These are phyloP conservation scores for Nicotiana tomentosiformis DNA, from an alignment of 257 asterid genomes.

Conservation along the genomic window DNA sequence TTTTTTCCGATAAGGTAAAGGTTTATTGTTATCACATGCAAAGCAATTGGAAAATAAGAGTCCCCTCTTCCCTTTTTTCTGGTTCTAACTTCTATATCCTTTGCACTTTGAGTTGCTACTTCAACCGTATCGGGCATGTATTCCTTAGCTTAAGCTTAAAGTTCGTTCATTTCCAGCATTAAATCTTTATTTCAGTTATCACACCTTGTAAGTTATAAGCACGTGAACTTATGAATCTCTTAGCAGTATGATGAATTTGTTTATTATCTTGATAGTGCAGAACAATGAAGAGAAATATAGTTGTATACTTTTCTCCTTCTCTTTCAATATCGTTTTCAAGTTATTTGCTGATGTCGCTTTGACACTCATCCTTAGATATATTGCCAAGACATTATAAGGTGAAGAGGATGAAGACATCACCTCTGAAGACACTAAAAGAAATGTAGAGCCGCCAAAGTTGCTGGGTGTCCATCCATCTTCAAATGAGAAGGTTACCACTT, in stretches of 20 bases:
- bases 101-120: slow-evolving; percentile 2
- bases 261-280: neutral
- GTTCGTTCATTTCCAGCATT: neutral
- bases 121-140: neutral
- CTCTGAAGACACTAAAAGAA: slow-evolving; percentile 30
- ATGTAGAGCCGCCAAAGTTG: slow-evolving; percentile 55
- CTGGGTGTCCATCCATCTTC: slow-evolving; percentile 76
- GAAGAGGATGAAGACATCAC: slow-evolving; percentile 56
- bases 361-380: slow-evolving; percentile 42
- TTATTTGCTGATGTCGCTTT: slow-evolving; percentile 1
- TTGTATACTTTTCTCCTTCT: neutral
- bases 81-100: neutral
- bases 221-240: neutral
- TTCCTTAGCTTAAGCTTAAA: neutral
- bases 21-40: neutral
- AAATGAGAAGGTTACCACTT: slow-evolving; percentile 54
- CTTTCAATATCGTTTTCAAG: neutral
- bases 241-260: neutral
- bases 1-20: too few relatives aligned
- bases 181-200: neutral
- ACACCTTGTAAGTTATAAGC: slow-evolving; percentile 3
- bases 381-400: slow-evolving; percentile 70
- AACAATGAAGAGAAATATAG: neutral
- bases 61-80: neutral
- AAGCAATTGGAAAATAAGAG: neutral